Percentiles rank a stretch among this genome's conserved stretches.
These are phyloP conservation scores for Vitis hybrid DNA, from an alignment of 177 flowering plant species.

Conservation along the genomic window DNA sequence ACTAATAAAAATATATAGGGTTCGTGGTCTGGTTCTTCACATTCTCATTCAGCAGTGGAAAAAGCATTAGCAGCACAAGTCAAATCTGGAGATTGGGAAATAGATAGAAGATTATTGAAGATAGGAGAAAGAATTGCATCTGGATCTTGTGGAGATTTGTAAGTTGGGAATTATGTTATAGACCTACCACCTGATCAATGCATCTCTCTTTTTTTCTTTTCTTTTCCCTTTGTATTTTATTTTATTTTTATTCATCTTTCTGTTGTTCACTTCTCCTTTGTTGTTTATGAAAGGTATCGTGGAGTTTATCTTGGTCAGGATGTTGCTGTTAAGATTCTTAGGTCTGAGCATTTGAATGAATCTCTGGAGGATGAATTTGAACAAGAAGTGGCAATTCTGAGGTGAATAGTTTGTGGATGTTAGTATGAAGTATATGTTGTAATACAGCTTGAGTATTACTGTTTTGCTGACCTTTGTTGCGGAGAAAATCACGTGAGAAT, in stretches of 20 bases:
- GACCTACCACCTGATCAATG: neutral
- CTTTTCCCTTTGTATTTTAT: neutral
- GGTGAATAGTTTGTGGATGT: slow-evolving; percentile 37
- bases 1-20: slow-evolving; percentile 42
- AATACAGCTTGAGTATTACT: neutral
- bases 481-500: no score
- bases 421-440: neutral
- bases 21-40: slow-evolving; percentile 76
- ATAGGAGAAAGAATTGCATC: slow-evolving; percentile 80
- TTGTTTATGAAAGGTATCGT: slow-evolving; percentile 47
- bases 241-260: neutral
- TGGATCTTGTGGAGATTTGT: slow-evolving; percentile 97
- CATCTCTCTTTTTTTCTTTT: neutral
- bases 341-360: slow-evolving; percentile 69
- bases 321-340: slow-evolving; percentile 87
- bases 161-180: slow-evolving; percentile 28
- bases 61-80: slow-evolving; percentile 35
- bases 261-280: slow-evolving; percentile 11
- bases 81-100: slow-evolving; percentile 64
- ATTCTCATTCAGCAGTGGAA: slow-evolving; percentile 46
- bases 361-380: slow-evolving; percentile 72
- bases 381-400: slow-evolving; percentile 83
- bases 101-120: slow-evolving; percentile 65
- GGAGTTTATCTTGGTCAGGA: slow-evolving; percentile 79
- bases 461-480: neutral